Evolutionary conservation across 805 yeast genomes (phyloP), one percentile per base, ranked within the genome.

Genomic region (Pichia insulana): DNA sequence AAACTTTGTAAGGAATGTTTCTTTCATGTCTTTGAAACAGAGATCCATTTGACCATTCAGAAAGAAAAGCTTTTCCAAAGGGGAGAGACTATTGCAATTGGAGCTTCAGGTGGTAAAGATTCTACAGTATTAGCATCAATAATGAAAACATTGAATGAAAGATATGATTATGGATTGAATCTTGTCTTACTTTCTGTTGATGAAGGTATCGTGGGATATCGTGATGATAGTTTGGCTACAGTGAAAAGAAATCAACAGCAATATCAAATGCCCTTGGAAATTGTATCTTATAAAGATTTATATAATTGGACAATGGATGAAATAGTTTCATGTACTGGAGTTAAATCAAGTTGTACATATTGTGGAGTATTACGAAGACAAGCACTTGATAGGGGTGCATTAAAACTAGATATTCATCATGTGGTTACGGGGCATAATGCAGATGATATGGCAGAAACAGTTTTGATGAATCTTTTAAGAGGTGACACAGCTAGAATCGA

Each of bases 231-330:
- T 2, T 69, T 92, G 41, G 97, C 96, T 20, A 92, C 99, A 0
- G 99, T 92, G 37, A 87, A 89, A 59, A 74, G 99, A 50, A 92
- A 92, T 62, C 87, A 87, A 61, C 64, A 68, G 22, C 98, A 92
- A 61, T 66, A 64, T 49, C 55, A 64, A 17, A 64, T 65, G 67
- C 66, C 65, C 2, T 46, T 65, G 28, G 66, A 63, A 41, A 64
- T 65, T 20, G 63, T 92, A 5, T 83, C 95, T 12, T 92, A 92
- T 54, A 78, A 78, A 49, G 96, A 89, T 26, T 68, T 92, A 12
- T 92, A 92, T 59, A 80, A 89, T 55, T 92, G 99, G 99, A 86
- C 95, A 11, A 92, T 92, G 99, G 99, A 92, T 67, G 94, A 87
- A 55, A 87, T 92, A 40, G 99, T 92, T 1, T 79, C 89, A 1